Evolutionary conservation across 75 land plant genomes (phyloP).

Genomic region (Cryptomeria japonica): DNA sequence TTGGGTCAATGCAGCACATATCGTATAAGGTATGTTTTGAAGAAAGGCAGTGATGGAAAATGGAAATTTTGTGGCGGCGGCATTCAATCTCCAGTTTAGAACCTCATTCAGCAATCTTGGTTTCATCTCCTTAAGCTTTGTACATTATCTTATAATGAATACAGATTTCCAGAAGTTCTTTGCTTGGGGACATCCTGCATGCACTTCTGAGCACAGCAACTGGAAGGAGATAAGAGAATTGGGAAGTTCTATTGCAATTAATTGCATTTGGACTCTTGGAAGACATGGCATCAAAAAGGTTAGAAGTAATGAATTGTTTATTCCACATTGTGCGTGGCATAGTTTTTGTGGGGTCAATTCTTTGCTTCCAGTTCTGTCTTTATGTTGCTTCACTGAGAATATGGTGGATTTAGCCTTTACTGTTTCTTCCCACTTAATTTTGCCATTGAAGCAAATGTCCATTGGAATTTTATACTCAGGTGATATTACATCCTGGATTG

Average conservation of each 20-base stretch:
- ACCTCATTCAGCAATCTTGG: background rate
- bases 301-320: constrained; percentile 8
- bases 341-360: background rate
- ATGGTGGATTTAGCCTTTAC: background rate
- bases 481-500: background rate
- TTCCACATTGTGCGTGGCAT: background rate
- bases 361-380: background rate
- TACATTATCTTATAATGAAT: background rate
- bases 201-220: background rate
- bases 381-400: background rate
- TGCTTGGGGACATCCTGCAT: background rate
- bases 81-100: constrained; percentile 26
- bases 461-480: background rate
- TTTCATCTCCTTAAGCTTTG: background rate
- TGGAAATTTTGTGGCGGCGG: constrained; percentile 58
- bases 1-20: constrained; percentile 51
- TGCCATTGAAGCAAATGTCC: background rate
- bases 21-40: constrained; percentile 47
- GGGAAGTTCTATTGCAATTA: background rate
- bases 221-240: background rate
- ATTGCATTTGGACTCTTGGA: background rate
- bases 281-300: background rate
- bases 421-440: background rate
- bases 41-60: constrained; percentile 49
- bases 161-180: background rate